These are phyloP conservation scores for Papiliotrema laurentii DNA, from an alignment of 1,284 basidiomycete genomes.

Conservation along the genomic window DNA sequence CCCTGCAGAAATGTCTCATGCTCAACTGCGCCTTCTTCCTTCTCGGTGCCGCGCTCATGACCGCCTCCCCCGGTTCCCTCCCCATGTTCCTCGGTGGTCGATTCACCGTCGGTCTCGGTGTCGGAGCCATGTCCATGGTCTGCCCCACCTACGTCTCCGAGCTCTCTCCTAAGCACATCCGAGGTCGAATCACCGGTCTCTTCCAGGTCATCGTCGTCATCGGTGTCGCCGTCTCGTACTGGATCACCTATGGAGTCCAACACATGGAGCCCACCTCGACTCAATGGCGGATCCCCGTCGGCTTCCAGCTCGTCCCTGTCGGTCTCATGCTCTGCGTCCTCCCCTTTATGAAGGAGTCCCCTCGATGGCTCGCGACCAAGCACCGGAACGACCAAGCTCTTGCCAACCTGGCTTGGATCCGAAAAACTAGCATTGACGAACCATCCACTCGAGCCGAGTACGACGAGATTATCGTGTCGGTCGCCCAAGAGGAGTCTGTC, in stretches of 20 bases:
- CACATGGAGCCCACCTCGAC: slow-evolving; percentile 27
- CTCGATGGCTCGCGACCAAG: slow-evolving; percentile 43
- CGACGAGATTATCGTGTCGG: slow-evolving; percentile 4
- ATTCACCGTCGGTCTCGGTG: slow-evolving; percentile 63
- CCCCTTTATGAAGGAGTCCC: slow-evolving; percentile 55
- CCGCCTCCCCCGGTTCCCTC: slow-evolving; percentile 12
- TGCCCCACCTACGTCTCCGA: slow-evolving; percentile 72
- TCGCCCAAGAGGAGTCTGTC: slow-evolving; percentile 5
- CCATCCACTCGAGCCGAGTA: slow-evolving; percentile 2
- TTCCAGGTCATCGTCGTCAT: slow-evolving; percentile 72
- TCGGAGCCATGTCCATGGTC: slow-evolving; percentile 55
- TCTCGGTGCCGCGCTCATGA: slow-evolving; percentile 59
- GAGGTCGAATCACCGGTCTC: slow-evolving; percentile 52
- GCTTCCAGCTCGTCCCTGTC: slow-evolving; percentile 57
- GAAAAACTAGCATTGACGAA: slow-evolving; percentile 4
- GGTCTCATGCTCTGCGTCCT: slow-evolving; percentile 70
- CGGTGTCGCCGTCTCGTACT: slow-evolving; percentile 35
- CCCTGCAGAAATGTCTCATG: slow-evolving; percentile 57
- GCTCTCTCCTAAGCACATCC: slow-evolving; percentile 67
- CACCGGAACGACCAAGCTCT: slow-evolving; percentile 28
- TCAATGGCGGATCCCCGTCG: slow-evolving; percentile 41
- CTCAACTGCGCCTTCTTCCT: slow-evolving; percentile 59
- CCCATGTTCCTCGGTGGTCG: slow-evolving; percentile 51
- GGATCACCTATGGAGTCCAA: slow-evolving; percentile 24
- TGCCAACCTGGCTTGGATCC: slow-evolving; percentile 5